Evolutionary conservation across 78 protist species (phyloP).

Genomic region (Dictyostelium purpureum): DNA sequence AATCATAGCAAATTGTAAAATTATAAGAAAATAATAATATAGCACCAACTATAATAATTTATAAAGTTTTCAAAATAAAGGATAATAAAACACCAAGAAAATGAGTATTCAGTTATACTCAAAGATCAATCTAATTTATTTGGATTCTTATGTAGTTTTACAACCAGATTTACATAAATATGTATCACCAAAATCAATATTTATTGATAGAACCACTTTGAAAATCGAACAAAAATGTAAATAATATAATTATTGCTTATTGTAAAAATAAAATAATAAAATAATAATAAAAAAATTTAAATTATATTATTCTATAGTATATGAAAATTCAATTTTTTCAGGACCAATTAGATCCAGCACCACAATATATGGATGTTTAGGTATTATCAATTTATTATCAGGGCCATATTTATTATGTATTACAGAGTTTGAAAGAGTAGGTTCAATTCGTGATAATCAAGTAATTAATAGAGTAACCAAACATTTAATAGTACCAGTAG

Average conservation of each 20-base stretch:
- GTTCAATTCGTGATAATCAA: constrained; percentile 43
- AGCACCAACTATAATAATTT: not conserved
- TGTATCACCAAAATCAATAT: constrained; percentile 25
- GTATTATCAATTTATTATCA: constrained; percentile 57
- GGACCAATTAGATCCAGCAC: constrained; percentile 35
- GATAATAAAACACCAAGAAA: not conserved
- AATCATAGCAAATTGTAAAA: too few relatives aligned
- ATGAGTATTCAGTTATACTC: constrained; percentile 14
- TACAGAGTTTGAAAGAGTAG: constrained; percentile 13
- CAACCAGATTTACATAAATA: constrained; percentile 21
- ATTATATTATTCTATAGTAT: not conserved
- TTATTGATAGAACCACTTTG: constrained; percentile 64
- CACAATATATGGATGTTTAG: constrained; percentile 58
- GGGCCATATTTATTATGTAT: constrained; percentile 60
- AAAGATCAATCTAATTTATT: constrained; percentile 41
- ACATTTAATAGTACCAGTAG: constrained; percentile 27
- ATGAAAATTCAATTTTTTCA: constrained; percentile 22
- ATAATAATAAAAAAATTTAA: not conserved
- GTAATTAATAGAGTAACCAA: constrained; percentile 37
- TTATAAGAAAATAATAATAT: not conserved
- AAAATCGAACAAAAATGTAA: constrained; percentile 54
- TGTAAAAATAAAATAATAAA: not conserved
- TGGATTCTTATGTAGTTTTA: constrained; percentile 42
- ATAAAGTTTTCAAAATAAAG: too few relatives aligned
- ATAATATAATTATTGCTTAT: not conserved